A percentile compares a stretch with the other conserved stretches of the same genome.
phyloP scores from a whole-genome alignment of 1,284 basidiomycete species.

The Filobasidium uniguttulatum region DNA sequence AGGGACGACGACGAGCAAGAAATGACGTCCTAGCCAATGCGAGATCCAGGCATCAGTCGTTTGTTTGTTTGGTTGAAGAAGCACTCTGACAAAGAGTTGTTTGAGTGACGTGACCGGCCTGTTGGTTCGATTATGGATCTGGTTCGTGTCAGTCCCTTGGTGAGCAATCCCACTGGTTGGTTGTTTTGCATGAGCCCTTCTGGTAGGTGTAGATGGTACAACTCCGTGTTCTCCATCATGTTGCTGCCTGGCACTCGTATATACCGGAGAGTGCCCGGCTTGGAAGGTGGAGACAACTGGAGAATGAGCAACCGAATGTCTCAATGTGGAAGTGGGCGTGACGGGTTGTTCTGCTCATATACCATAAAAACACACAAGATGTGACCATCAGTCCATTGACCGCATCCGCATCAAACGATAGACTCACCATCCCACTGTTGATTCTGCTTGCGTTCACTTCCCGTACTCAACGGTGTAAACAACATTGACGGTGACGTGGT shows the following conservation, averaged over 20 bases:
- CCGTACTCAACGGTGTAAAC: constrained; percentile 36
- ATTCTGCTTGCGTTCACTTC: constrained; percentile 34
- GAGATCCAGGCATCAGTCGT: constrained; percentile 40
- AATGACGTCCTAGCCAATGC: constrained; percentile 42
- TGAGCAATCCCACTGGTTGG: constrained; percentile 25
- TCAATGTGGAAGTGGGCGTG: background rate
- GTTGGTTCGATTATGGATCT: background rate
- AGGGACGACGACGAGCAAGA: constrained; percentile 40
- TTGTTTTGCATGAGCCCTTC: constrained; percentile 18
- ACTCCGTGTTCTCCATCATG: background rate
- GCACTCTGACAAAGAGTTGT: constrained; percentile 12
- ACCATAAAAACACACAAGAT: background rate
- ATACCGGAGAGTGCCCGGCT: too few species aligned
- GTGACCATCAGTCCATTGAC: background rate
- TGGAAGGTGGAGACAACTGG: too few species aligned
- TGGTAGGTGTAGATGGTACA: background rate
- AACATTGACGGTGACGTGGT: constrained; percentile 14
- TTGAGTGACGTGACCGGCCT: background rate
- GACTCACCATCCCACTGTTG: constrained; percentile 32
- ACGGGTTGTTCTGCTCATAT: background rate
- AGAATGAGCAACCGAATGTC: background rate
- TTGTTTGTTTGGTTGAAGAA: constrained; percentile 36
- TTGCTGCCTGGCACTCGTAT: background rate
- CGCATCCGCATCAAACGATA: too few species aligned
- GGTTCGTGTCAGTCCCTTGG: constrained; percentile 13